Evolutionary conservation across 768 basidiomycete species (phyloP).

Genomic region (Boletus vinaceobasis): DNA sequence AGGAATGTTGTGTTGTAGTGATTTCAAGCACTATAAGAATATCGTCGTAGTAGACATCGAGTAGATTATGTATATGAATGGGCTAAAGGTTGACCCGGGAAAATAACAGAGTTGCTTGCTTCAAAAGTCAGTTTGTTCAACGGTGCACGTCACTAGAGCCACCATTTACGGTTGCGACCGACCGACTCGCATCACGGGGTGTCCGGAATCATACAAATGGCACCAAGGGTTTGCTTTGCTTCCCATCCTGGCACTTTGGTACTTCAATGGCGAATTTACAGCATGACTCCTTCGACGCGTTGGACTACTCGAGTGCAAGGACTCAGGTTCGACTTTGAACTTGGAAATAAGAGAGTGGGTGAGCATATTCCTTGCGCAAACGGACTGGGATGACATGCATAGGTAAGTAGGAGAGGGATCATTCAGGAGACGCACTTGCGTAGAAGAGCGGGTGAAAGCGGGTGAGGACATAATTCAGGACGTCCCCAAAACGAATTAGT

Average conservation of each 20-base stretch:
- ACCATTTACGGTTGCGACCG: neutral
- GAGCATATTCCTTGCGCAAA: neutral
- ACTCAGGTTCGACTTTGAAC: neutral
- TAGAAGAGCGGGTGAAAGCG: neutral
- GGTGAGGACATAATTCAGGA: no score
- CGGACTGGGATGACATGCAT: neutral
- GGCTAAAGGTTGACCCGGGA: neutral
- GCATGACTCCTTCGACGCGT: neutral
- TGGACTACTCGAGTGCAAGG: neutral
- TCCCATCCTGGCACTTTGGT: neutral
- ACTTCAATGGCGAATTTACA: neutral
- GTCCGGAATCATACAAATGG: neutral
- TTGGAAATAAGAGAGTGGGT: neutral
- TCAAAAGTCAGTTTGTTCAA: no score
- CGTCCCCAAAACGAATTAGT: neutral
- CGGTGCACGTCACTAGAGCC: no score
- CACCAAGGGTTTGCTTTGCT: no score
- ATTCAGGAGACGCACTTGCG: neutral
- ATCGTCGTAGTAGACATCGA: neutral
- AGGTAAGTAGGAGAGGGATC: neutral
- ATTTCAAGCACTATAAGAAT: no score
- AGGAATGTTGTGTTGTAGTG: neutral
- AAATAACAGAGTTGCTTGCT: neutral
- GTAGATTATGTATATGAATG: no score
- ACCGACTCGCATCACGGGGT: neutral